Base-by-base conservation (phyloP, 495 filamentous ascomycete species). In the Xylaria nigripes region DNA sequence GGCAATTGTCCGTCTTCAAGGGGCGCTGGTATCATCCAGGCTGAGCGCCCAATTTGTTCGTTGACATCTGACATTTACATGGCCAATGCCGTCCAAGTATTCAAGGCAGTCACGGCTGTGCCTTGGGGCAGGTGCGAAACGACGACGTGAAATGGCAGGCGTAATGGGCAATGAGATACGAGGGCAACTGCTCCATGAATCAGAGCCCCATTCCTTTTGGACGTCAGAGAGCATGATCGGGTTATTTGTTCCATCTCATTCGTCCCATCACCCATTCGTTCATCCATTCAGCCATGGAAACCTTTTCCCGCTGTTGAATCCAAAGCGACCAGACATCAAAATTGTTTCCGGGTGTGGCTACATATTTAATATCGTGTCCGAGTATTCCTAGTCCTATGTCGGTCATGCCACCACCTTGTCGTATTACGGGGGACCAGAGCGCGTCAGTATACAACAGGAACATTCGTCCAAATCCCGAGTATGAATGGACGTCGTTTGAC, bases 401-500 rank as follows among this genome's bases (percentile, higher is more conserved):
- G 9, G 24, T 19, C 32, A 54, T 54, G 44, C 15, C 30, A 1
- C 51, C 29, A 23, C 34, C 22, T 30, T 18, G 22, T 13, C 23
- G 18, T 32, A 30, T 48, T 18, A 29, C 32, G 0, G 22, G 18
- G 22, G 15, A 7, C 6, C 25, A 34, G 16, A 40, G 6, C 10
- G n/a, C 6, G 0, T 22, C 40, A 6, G 22, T 18, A 7, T 29
- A 18, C 29, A 24, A 10, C n/a, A 6, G 13, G 6, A 27, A 53
- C 27, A 15, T 43, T 23, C 34, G 13, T 32, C 45, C 52, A 12
- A 16, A 9, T 9, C 29, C 45, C 23, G 52, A 55, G 15, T 48
- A 36, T 19, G 52, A 48, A 32, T 48, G 52, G 52, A 44, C 21
- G 38, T 34, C 52, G 32, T 55, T 48, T 19, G 52, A 55, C 18